phyloP scores from a whole-genome alignment of 768 basidiomycete species.

The Mycena indigotica region DNA sequence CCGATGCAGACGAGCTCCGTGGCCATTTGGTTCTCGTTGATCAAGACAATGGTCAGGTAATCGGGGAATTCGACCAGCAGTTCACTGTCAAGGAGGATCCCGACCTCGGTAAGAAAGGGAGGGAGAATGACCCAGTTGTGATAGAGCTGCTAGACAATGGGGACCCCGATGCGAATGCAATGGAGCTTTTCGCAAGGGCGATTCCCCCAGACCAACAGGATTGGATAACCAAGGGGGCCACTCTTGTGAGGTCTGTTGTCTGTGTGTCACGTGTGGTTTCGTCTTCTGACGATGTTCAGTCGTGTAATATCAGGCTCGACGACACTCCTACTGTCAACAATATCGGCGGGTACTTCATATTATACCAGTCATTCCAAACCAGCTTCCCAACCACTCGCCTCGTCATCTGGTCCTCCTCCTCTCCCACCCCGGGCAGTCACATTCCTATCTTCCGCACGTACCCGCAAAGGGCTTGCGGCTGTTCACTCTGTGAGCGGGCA shows the following conservation, averaged over 20 bases:
- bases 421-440: slow-evolving; percentile 47
- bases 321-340: slow-evolving; percentile 60
- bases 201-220: slow-evolving; percentile 71
- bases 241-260: slow-evolving; percentile 57
- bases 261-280: neutral
- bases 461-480: slow-evolving; percentile 56
- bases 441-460: slow-evolving; percentile 61
- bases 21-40: slow-evolving; percentile 74
- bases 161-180: slow-evolving; percentile 40
- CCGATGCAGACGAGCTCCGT: slow-evolving; percentile 39
- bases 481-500: slow-evolving; percentile 68
- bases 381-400: slow-evolving; percentile 42
- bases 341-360: slow-evolving; percentile 60
- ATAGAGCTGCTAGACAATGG: slow-evolving; percentile 59
- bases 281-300: slow-evolving; percentile 34
- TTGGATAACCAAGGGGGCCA: slow-evolving; percentile 66
- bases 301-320: slow-evolving; percentile 70
- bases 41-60: slow-evolving; percentile 68
- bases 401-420: slow-evolving; percentile 34
- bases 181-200: slow-evolving; percentile 59
- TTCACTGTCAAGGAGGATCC: slow-evolving; percentile 63
- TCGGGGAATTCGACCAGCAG: slow-evolving; percentile 66
- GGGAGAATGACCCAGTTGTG: slow-evolving; percentile 66
- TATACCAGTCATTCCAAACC: slow-evolving; percentile 64
- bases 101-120: slow-evolving; percentile 47